These are phyloP conservation scores for Boletellus ananas DNA, from an alignment of 768 basidiomycete species.

Conservation along the genomic window DNA sequence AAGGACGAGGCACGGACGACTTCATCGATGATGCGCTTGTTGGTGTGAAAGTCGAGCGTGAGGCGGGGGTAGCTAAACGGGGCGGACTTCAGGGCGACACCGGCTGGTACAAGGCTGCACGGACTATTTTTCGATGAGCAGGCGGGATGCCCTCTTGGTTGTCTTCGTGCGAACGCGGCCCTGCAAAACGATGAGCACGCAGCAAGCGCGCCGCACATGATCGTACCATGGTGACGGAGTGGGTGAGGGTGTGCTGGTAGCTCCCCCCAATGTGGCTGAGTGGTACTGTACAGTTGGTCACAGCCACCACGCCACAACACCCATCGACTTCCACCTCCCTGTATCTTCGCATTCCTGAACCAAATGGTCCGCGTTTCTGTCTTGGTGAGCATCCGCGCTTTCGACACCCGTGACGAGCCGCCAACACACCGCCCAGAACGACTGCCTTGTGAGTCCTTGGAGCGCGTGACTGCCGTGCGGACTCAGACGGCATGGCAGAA, in stretches of 20 bases:
- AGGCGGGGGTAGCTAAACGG: conserved; percentile 87
- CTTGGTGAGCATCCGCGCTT: conserved; percentile 41
- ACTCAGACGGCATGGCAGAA: conserved; percentile 46
- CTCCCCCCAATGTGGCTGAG: conserved; percentile 25
- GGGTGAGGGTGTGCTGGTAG: background rate
- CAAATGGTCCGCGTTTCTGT: conserved; percentile 90
- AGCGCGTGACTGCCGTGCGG: background rate
- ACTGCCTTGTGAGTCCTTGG: conserved; percentile 46
- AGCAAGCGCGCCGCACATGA: conserved; percentile 6
- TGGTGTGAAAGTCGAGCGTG: conserved; percentile 99
- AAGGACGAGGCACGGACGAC: conserved; percentile 54
- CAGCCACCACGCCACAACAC: conserved; percentile 18
- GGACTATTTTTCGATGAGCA: conserved; percentile 99
- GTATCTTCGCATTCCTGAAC: conserved; percentile 5
- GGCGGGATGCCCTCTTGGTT: conserved; percentile 98
- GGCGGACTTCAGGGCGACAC: background rate
- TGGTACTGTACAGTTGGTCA: conserved; percentile 24
- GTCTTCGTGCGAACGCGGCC: conserved; percentile 99
- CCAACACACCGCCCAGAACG: conserved; percentile 39
- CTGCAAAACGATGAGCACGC: conserved; percentile 39
- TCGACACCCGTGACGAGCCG: background rate
- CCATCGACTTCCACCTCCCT: too few relatives aligned
- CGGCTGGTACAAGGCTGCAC: conserved; percentile 26
- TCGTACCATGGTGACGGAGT: conserved; percentile 47
- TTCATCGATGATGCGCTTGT: conserved; percentile 99